phyloP scores from a whole-genome alignment of 108 stramenopile genomes.

The Cyclotella choctawhatcheeana region DNA sequence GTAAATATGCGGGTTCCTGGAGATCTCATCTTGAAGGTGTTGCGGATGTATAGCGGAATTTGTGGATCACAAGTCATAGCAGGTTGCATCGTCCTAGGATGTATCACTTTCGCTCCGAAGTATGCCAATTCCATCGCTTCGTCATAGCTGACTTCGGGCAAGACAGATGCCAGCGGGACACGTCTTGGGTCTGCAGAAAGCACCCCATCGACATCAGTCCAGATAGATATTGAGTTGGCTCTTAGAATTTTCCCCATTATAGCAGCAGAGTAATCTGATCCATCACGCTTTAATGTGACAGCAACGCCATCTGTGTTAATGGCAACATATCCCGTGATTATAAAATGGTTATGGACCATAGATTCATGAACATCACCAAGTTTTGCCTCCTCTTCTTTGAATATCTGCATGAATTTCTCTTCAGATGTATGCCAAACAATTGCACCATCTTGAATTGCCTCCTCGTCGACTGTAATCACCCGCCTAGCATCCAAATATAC shows the following conservation, averaged over 20 bases:
- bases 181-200: conserved; percentile 86
- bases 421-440: conserved; percentile 69
- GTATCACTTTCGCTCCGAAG: conserved; percentile 94
- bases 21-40: conserved; percentile 85
- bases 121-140: conserved; percentile 95
- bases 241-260: conserved; percentile 86
- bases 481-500: conserved; percentile 82
- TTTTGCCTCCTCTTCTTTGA: conserved; percentile 34
- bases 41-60: conserved; percentile 90
- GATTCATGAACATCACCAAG: conserved; percentile 11
- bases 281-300: conserved; percentile 87
- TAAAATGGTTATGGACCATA: conserved; percentile 59
- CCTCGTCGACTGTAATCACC: conserved; percentile 80
- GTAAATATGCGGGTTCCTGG: conserved; percentile 83
- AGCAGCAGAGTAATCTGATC: conserved; percentile 88
- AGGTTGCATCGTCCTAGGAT: conserved; percentile 90
- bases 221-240: conserved; percentile 78
- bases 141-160: conserved; percentile 81
- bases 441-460: conserved; percentile 70
- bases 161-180: conserved; percentile 76
- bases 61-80: conserved; percentile 62
- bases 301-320: conserved; percentile 86
- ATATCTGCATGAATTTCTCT: conserved; percentile 49
- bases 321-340: conserved; percentile 93
- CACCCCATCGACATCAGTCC: conserved; percentile 90